Evolutionary conservation across 768 basidiomycete genomes (phyloP).

Genomic region (Tulasnella calospora): DNA sequence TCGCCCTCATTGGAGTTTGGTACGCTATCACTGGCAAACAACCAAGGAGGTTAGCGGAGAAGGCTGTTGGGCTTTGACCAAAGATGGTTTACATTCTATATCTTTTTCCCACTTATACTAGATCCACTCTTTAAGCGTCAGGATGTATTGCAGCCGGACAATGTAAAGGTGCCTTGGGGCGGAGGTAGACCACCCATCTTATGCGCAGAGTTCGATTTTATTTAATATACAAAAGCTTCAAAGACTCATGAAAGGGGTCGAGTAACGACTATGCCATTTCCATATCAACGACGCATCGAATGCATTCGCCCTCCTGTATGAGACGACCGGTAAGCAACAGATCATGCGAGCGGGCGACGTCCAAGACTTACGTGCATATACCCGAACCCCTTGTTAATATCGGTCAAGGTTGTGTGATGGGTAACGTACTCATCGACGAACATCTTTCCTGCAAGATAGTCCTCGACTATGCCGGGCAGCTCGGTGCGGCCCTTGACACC

Average conservation of each 20-base stretch:
- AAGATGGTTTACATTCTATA: neutral
- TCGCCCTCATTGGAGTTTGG: conserved; percentile 65
- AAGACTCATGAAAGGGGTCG: neutral
- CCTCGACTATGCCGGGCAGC: conserved; percentile 89
- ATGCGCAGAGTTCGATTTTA: neutral
- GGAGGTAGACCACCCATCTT: neutral
- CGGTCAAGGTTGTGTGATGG: conserved; percentile 65
- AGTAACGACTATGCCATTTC: conserved; percentile 28
- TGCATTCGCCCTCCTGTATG: conserved; percentile 74
- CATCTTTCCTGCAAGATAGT: conserved; percentile 74
- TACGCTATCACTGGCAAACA: conserved; percentile 59
- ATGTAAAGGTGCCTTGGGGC: neutral
- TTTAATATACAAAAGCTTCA: neutral
- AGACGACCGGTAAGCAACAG: neutral
- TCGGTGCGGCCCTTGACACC: conserved; percentile 98
- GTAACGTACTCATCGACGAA: conserved; percentile 97
- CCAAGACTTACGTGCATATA: conserved; percentile 85
- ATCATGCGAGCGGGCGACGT: conserved; percentile 11
- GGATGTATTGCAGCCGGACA: neutral
- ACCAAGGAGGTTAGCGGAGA: conserved; percentile 46
- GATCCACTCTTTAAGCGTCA: neutral
- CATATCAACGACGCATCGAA: conserved; percentile 96
- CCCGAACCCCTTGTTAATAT: conserved; percentile 83
- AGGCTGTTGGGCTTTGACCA: conserved; percentile 39
- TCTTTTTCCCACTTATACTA: neutral